Percentiles rank a stretch among this genome's conserved stretches.
phyloP scores from a whole-genome alignment of 2,329 filamentous ascomycete species.

The Aspergillus pseudoglaucus region DNA sequence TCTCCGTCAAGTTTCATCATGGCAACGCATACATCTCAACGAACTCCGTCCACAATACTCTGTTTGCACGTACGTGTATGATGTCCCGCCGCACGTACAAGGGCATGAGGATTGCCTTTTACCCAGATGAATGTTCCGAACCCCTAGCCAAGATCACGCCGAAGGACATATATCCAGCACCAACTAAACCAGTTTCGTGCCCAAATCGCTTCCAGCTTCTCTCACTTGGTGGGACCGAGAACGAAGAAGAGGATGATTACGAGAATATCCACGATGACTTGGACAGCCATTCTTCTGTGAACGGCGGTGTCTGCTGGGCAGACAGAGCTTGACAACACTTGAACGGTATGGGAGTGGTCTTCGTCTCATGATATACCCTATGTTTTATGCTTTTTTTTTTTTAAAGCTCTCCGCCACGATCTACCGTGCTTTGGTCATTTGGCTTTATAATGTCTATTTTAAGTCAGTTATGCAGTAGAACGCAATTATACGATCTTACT shows the following conservation, averaged over 20 bases:
- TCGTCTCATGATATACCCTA: neutral
- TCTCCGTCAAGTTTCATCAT: constrained; percentile 55
- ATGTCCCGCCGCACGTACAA: constrained; percentile 63
- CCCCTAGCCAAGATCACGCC: constrained; percentile 41
- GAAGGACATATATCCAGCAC: constrained; percentile 17
- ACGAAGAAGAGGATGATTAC: constrained; percentile 26
- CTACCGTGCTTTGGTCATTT: no score
- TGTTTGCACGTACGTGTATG: constrained; percentile 74
- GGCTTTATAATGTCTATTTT: no score
- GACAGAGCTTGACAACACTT: neutral
- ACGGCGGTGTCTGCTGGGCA: constrained; percentile 9
- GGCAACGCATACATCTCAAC: constrained; percentile 63
- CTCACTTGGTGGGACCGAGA: constrained; percentile 43
- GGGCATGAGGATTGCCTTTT: constrained; percentile 63
- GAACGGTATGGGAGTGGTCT: neutral
- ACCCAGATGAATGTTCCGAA: constrained; percentile 64
- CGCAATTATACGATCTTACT: no score
- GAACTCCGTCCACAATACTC: constrained; percentile 69
- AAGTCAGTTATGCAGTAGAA: no score
- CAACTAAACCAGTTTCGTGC: constrained; percentile 28
- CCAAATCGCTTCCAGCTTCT: constrained; percentile 60
- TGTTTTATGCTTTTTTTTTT: neutral
- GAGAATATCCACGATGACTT: constrained; percentile 11
- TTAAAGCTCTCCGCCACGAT: no score
- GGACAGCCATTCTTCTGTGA: constrained; percentile 8